These are phyloP conservation scores for Blepharisma undulans DNA, from an alignment of 169 alveolate species.

Conservation along the genomic window DNA sequence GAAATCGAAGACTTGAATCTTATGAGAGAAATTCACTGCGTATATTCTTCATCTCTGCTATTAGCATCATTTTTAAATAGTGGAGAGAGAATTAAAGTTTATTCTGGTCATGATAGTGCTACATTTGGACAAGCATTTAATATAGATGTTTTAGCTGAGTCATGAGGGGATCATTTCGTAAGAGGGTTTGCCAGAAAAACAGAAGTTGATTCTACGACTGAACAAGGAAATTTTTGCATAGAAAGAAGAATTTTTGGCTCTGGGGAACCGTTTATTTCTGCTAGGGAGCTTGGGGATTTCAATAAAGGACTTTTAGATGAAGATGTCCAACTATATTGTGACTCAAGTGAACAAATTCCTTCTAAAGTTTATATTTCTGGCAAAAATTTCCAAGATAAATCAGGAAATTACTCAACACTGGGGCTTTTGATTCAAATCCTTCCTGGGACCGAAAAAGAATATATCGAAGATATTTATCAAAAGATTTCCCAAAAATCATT, in stretches of 20 bases:
- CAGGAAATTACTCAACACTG: background rate
- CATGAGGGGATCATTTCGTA: background rate
- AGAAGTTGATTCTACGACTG: background rate
- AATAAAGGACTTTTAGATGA: background rate
- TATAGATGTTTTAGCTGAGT: background rate
- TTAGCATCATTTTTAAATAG: background rate
- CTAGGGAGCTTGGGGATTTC: background rate
- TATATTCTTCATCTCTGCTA: background rate
- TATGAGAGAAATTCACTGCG: background rate
- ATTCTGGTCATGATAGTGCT: background rate
- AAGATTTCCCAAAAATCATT: background rate
- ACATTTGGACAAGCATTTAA: background rate
- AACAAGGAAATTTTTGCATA: background rate
- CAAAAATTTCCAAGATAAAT: background rate
- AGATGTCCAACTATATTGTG: background rate
- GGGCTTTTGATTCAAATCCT: background rate
- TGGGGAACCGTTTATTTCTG: background rate
- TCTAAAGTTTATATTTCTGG: slow-evolving; percentile 7
- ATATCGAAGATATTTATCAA: background rate
- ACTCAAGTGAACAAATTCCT: background rate
- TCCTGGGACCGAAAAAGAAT: background rate
- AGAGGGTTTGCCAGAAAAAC: background rate
- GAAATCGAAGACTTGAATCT: background rate
- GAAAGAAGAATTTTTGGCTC: background rate
- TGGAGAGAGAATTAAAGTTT: background rate